Evolutionary conservation across 129 eudicot genomes (phyloP).

Genomic region (Ambrosia trifida): DNA sequence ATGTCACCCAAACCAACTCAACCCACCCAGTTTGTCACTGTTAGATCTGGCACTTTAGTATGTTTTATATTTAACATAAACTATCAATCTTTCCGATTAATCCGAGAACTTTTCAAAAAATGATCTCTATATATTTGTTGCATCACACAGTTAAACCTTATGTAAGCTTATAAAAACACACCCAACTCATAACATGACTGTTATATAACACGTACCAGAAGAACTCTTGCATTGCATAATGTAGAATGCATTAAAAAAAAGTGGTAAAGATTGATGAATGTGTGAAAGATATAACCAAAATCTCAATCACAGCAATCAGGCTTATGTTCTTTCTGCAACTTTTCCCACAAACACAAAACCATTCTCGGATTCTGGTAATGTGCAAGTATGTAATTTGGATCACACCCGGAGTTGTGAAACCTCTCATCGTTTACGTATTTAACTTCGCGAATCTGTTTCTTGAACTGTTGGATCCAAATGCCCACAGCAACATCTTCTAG

Average conservation of each 20-base stretch:
- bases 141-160: too few species aligned
- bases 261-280: not conserved
- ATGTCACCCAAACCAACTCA: too few species aligned
- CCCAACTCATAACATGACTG: not conserved
- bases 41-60: too few species aligned
- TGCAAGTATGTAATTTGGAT: slow-evolving; percentile 81
- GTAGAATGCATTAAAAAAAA: not conserved
- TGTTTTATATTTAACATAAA: too few species aligned
- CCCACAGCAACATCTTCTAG: slow-evolving; percentile 98
- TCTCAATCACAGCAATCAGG: slow-evolving; percentile 76
- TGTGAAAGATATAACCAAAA: not conserved
- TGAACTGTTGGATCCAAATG: slow-evolving; percentile 70
- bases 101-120: too few species aligned
- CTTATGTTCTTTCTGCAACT: slow-evolving; percentile 74
- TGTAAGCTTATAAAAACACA: too few species aligned
- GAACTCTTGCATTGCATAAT: slow-evolving; percentile 18
- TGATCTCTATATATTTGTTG: too few species aligned
- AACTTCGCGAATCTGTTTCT: slow-evolving; percentile 52
- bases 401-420: slow-evolving; percentile 78
- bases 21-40: too few species aligned
- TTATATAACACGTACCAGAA: slow-evolving; percentile 13
- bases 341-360: slow-evolving; percentile 93
- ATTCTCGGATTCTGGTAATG: slow-evolving; percentile 93
- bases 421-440: slow-evolving; percentile 65
- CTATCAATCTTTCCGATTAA: too few species aligned